A percentile compares a stretch with the other conserved stretches of the same genome.
Conservation (phyloP, 2,329 filamentous ascomycete species). For the Bisporella sp. region DNA sequence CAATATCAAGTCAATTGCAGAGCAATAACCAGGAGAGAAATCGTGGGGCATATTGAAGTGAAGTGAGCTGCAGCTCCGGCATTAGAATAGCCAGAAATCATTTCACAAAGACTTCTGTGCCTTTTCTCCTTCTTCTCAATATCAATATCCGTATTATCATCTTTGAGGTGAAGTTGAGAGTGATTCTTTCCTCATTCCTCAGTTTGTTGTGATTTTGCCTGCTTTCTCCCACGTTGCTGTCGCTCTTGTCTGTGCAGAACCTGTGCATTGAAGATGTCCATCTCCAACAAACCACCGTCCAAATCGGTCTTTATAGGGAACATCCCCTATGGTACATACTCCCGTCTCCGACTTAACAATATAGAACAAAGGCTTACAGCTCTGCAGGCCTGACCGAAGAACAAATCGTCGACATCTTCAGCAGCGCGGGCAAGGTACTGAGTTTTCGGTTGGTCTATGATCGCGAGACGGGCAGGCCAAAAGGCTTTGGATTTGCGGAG, state of each 20-base stretch:
- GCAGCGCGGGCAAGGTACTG: conserved; percentile 79
- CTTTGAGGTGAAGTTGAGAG: conserved; percentile 12
- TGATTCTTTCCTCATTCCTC: conserved; percentile 21
- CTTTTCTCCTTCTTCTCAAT: conserved; percentile 14
- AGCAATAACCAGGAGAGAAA: background rate
- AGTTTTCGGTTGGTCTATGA: conserved; percentile 94
- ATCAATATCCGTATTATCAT: conserved; percentile 3
- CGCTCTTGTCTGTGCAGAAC: conserved; percentile 5
- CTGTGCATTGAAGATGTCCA: conserved; percentile 3
- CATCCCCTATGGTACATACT: conserved; percentile 64
- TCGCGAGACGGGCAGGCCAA: conserved; percentile 87
- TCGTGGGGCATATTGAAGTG: conserved; percentile 3
- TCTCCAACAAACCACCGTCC: conserved; percentile 58
- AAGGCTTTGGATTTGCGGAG: conserved; percentile 95
- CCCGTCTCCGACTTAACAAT: background rate
- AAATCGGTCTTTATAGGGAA: conserved; percentile 81
- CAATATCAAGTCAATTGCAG: no score
- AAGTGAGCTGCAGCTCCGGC: background rate
- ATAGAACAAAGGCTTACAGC: conserved; percentile 7
- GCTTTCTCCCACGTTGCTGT: conserved; percentile 13
- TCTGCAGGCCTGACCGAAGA: conserved; percentile 84
- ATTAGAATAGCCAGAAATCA: conserved; percentile 29
- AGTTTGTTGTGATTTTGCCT: conserved; percentile 10
- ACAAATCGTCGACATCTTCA: conserved; percentile 91
- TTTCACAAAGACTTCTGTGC: conserved; percentile 29